phyloP scores from a whole-genome alignment of 108 stramenopile genomes.

The Fragilaria crotonensis region DNA sequence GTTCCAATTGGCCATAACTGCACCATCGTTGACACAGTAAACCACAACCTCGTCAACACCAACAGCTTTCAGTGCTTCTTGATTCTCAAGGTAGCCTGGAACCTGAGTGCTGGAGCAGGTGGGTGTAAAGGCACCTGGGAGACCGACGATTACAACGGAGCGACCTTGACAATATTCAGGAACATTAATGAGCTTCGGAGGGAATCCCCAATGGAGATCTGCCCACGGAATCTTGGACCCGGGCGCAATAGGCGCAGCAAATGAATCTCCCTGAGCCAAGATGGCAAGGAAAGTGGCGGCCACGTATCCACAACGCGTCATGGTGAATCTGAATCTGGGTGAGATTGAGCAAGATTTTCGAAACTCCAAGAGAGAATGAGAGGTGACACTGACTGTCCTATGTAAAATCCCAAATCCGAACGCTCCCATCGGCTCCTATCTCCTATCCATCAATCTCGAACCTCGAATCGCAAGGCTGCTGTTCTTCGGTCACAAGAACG shows the following conservation, averaged over 20 bases:
- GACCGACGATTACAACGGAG: constrained; percentile 52
- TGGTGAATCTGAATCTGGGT: too few relatives aligned
- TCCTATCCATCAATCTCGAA: too few relatives aligned
- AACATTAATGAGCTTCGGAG: constrained; percentile 34
- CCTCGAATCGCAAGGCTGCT: too few relatives aligned
- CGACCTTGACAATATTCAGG: constrained; percentile 35
- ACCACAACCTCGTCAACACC: constrained; percentile 59
- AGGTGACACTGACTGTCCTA: too few relatives aligned
- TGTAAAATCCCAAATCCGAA: too few relatives aligned
- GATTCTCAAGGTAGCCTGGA: constrained; percentile 61
- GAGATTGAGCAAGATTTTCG: too few relatives aligned
- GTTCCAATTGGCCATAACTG: constrained; percentile 76
- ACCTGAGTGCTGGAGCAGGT: constrained; percentile 79
- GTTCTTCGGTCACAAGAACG: too few relatives aligned
- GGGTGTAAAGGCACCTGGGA: constrained; percentile 68
- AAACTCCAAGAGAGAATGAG: too few relatives aligned
- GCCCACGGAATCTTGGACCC: constrained; percentile 28
- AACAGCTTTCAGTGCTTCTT: constrained; percentile 55
- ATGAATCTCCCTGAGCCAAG: too few relatives aligned
- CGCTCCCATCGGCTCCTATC: too few relatives aligned
- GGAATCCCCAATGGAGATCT: constrained; percentile 28
- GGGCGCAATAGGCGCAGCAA: neutral
- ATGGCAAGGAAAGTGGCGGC: too few relatives aligned
- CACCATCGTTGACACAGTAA: constrained; percentile 61
- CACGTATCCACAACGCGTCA: too few relatives aligned